Base-by-base conservation (phyloP, 2,329 filamentous ascomycete species). In the Aureobasidium musti region DNA sequence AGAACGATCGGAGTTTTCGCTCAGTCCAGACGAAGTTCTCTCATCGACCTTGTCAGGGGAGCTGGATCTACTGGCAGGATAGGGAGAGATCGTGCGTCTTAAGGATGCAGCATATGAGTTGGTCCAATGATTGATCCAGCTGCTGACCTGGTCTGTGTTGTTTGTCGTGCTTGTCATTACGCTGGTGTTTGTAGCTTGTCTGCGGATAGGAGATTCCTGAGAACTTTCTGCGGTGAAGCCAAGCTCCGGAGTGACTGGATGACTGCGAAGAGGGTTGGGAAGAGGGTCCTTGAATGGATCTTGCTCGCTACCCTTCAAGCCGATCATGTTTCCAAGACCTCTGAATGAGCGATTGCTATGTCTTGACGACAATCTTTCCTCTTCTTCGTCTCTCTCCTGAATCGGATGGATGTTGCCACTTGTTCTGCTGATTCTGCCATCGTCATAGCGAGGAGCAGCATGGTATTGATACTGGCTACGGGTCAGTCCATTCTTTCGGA, bases 371-470 rank as follows among this genome's bases (percentile, higher is more conserved):
- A 57, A 53, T 30, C 69, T 57, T 1, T 79, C 79, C 67, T 86
- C 84, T 60, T 87, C 84, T 69, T 88, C 86, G 67, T 88, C 86
- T 14, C 82, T 77, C 72, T 87, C 85, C 43, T 87, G 86, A 53
- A 89, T 89, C 0, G 86, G 84, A 72, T 87, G 86, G 30, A 89
- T 89, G 28, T 80, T 78, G 3, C 82, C 82, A 37, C 83, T 82
- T 8, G 80, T 80, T 21, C 82, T 80, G 66, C 78, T 81, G 37
- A 80, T 75, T 60, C 83, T 79, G 76, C 78, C 60, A 37, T 84
- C 82, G 37, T 84, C 82, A 70, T 82, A 83, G 52, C 77, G 74
- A 23, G 79, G 77, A 4, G 76, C 71, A 19, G 74, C 71, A 53
- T 78, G 78, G 61, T 77, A 77, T 39, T 71, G 71, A 53, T 78